These are phyloP conservation scores for Nitzschia inconspicua DNA, from an alignment of 108 stramenopile genomes.

Conservation along the genomic window DNA sequence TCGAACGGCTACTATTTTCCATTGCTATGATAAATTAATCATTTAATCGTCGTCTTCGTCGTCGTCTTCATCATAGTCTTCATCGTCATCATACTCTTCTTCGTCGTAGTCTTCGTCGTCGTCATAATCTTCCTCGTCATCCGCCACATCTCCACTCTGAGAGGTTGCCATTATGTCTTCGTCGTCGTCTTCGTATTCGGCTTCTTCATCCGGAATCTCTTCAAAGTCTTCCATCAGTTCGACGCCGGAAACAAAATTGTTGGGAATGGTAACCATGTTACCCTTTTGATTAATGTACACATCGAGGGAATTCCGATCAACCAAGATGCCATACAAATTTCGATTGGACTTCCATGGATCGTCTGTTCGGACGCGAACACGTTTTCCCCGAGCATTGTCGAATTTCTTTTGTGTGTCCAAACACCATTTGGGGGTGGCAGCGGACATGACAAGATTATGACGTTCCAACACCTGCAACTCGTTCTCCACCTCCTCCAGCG, in stretches of 20 bases:
- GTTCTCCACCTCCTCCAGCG: slow-evolving; percentile 59
- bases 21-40: no score
- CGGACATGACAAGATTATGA: slow-evolving; percentile 73
- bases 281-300: slow-evolving; percentile 78
- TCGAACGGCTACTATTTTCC: no score
- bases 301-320: slow-evolving; percentile 83
- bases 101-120: no score
- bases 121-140: no score
- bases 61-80: no score
- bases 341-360: slow-evolving; percentile 86
- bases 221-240: slow-evolving; percentile 15
- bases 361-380: slow-evolving; percentile 70
- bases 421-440: slow-evolving; percentile 47
- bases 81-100: no score
- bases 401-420: slow-evolving; percentile 81
- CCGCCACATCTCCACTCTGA: no score
- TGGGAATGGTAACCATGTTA: slow-evolving; percentile 80
- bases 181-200: background rate
- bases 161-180: no score
- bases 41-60: no score
- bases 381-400: slow-evolving; percentile 48
- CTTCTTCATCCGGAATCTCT: slow-evolving; percentile 18
- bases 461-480: slow-evolving; percentile 55
- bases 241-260: slow-evolving; percentile 52
- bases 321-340: slow-evolving; percentile 64